Evolutionary conservation across 768 basidiomycete genomes (phyloP), one percentile per base, ranked within the genome.

Genomic region (Amanita muscaria): DNA sequence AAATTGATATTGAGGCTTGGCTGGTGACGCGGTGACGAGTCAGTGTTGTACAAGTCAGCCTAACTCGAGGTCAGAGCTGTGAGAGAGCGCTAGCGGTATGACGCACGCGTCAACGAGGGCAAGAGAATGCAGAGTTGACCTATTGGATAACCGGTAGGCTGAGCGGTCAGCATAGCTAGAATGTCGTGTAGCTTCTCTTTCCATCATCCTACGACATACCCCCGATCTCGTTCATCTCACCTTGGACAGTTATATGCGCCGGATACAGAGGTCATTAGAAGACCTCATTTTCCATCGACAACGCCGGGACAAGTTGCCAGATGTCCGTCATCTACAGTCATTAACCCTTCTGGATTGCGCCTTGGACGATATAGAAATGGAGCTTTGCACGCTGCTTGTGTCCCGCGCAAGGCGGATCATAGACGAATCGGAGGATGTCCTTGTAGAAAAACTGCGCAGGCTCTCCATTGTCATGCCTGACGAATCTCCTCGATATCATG

Each of bases 201-300:
- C 34, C 8, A 32, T 21, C 23, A 27, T 44, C 24, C n/a, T 44
- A 15, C 33, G 16, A 18, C 32, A 27, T 16, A 24, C 34, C 25
- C 43, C 43, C 12, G 24, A 44, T 32, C 43, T 42, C 14, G 22
- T 42, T 23, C 31, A 42, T 33, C 31, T 42, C 7, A 42, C 12
- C 15, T 19, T 42, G 21, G 41, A 42, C 30, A 42, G 23, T 4
- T 16, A 42, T 4, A 32, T 23, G 4, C 30, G 33, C 21, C 19
- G 31, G 31, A 31, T 33, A 10, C n/a, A n/a, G n/a, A 42, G n/a
- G 41, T 42, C 41, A 3, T 42, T 42, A 5, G 31, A 21, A 16
- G 23, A 36, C 19, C 34, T 44, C 10, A 19, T 23, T 11, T 35
- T 44, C 18, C 16, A 44, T 18, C 33, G 34, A n/a, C 32, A 43